Evolutionary conservation across 768 basidiomycete species (phyloP).

Genomic region (Coprinopsis cinerea): DNA sequence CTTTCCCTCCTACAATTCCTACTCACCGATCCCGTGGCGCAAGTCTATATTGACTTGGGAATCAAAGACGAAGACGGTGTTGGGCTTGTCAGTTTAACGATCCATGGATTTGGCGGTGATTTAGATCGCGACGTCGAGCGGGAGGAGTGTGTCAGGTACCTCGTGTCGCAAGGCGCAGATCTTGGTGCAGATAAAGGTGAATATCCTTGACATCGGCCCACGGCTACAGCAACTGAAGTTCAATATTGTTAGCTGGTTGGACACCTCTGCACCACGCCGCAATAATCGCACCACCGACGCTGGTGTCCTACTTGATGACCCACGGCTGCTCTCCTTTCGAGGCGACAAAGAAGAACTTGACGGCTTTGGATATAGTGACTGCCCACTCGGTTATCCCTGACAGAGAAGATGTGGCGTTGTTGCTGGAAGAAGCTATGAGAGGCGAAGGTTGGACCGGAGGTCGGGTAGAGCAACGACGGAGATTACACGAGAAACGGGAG

Average conservation of each 20-base stretch:
- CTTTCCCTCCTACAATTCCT: constrained; percentile 66
- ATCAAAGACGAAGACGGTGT: constrained; percentile 83
- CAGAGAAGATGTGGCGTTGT: constrained; percentile 77
- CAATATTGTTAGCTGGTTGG: constrained; percentile 70
- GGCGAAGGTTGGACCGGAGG: constrained; percentile 78
- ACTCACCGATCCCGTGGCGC: constrained; percentile 61
- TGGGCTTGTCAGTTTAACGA: constrained; percentile 68
- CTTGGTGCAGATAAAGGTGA: constrained; percentile 60
- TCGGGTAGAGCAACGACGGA: constrained; percentile 64
- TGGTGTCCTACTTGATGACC: constrained; percentile 89
- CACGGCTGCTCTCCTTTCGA: constrained; percentile 84
- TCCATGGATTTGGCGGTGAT: constrained; percentile 79
- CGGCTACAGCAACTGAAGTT: background rate
- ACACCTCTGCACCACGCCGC: constrained; percentile 91
- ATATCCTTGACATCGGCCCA: constrained; percentile 17
- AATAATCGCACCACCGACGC: constrained; percentile 80
- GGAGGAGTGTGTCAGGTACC: constrained; percentile 81
- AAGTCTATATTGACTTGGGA: constrained; percentile 59
- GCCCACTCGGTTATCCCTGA: constrained; percentile 78
- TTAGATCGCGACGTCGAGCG: constrained; percentile 81
- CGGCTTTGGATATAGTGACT: constrained; percentile 84
- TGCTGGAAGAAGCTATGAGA: constrained; percentile 87
- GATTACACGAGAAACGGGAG: constrained; percentile 49
- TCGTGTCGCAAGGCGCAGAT: constrained; percentile 76
- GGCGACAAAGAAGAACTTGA: constrained; percentile 71